Evolutionary conservation across 371 early-diverging fungal genomes (phyloP).

Genomic region (Capillidium heterosporum): DNA sequence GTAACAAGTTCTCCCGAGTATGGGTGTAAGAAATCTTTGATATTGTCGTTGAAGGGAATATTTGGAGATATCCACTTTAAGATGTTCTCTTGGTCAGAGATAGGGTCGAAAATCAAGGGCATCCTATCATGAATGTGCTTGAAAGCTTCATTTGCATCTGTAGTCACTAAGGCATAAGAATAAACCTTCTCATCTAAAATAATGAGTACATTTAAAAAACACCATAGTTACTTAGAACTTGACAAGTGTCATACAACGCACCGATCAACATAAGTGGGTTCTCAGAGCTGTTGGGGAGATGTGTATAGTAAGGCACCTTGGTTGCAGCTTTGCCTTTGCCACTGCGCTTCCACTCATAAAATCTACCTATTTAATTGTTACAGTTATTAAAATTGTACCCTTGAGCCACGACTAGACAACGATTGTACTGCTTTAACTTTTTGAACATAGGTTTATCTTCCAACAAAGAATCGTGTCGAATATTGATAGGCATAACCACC

Average conservation of each 20-base stretch:
- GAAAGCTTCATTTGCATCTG: slow-evolving; percentile 2
- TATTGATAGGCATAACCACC: background rate
- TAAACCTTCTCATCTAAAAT: background rate
- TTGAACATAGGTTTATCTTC: slow-evolving; percentile 1
- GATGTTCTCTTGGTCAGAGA: background rate
- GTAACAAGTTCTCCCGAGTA: background rate
- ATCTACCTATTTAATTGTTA: background rate
- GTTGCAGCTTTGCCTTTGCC: background rate
- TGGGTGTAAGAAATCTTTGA: background rate
- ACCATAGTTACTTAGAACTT: background rate
- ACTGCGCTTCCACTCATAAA: slow-evolving; percentile 6
- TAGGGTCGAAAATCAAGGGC: slow-evolving; percentile 6
- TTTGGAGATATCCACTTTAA: background rate
- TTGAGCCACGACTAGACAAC: slow-evolving; percentile 4
- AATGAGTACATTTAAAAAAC: too few species aligned
- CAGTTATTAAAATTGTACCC: background rate
- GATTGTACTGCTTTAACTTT: background rate
- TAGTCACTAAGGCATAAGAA: slow-evolving; percentile 2
- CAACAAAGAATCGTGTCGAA: slow-evolving; percentile 3
- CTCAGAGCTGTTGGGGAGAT: background rate
- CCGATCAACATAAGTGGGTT: slow-evolving; percentile 2
- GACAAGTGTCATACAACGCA: background rate
- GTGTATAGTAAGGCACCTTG: slow-evolving; percentile 2
- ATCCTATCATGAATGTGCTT: slow-evolving; percentile 1
- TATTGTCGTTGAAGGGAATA: slow-evolving; percentile 1